A percentile compares a stretch with the other conserved stretches of the same genome.
Conservation (phyloP, 257 asterid species). For the Thymus mandschuricus region DNA sequence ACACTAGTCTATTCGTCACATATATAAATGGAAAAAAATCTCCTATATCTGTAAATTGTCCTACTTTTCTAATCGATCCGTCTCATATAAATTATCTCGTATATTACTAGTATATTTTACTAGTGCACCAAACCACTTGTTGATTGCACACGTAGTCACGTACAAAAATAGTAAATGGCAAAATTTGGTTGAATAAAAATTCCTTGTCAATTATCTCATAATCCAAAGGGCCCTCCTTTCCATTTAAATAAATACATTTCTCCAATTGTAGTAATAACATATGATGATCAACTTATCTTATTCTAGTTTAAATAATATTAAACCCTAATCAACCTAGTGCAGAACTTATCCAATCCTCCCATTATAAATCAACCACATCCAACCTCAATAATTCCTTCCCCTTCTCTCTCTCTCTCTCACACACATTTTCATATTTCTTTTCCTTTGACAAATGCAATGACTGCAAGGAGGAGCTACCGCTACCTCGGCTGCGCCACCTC, state of each 20-base stretch:
- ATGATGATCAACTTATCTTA: neutral
- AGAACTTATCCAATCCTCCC: conserved; percentile 48
- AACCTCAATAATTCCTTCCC: neutral
- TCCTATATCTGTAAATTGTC: no score
- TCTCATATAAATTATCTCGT: no score
- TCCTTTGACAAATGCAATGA: conserved; percentile 37
- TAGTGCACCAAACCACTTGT: neutral
- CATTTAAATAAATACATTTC: neutral
- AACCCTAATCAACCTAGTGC: neutral
- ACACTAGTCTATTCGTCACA: no score
- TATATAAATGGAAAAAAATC: no score
- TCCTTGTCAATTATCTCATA: neutral
- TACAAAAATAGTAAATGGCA: neutral
- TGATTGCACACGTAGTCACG: conserved; percentile 11
- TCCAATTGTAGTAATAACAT: neutral
- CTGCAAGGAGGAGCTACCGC: conserved; percentile 45
- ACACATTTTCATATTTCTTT: neutral
- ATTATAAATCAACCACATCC: conserved; percentile 18
- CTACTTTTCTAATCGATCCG: no score
- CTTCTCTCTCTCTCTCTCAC: neutral
- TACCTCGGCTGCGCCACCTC: conserved; percentile 36
- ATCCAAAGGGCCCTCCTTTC: conserved; percentile 21
- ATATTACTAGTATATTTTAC: no score
- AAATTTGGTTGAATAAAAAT: neutral
- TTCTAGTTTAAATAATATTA: neutral